Evolutionary conservation across 2,329 filamentous ascomycete genomes (phyloP).

Genomic region (Arthrocladium fulminans): DNA sequence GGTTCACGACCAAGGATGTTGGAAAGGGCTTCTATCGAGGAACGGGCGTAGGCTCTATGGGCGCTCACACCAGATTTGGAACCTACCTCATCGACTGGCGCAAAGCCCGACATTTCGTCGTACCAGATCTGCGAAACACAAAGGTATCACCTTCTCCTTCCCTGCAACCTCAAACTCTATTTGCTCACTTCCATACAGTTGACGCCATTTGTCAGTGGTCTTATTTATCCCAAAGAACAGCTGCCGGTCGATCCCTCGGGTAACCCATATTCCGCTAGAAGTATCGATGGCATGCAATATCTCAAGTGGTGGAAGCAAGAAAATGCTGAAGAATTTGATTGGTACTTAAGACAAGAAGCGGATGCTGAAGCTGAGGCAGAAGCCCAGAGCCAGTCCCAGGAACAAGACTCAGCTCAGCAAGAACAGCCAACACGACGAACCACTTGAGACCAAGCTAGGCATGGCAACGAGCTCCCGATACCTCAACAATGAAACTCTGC

Average conservation of each 20-base stretch:
- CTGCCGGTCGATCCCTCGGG: not conserved
- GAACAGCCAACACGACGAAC: too few relatives aligned
- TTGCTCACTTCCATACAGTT: not conserved
- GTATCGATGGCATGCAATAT: slow-evolving; percentile 7
- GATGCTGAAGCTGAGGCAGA: not conserved
- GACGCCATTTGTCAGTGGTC: slow-evolving; percentile 3
- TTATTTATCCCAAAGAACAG: not conserved
- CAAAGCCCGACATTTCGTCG: slow-evolving; percentile 86
- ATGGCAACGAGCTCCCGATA: too few relatives aligned
- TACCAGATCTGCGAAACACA: slow-evolving; percentile 62
- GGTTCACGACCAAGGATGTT: slow-evolving; percentile 83
- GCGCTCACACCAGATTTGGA: slow-evolving; percentile 72
- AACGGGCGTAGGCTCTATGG: slow-evolving; percentile 79
- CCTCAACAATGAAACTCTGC: too few relatives aligned
- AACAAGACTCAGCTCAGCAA: too few relatives aligned
- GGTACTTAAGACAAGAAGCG: not conserved
- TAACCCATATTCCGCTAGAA: not conserved
- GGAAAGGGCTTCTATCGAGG: slow-evolving; percentile 97
- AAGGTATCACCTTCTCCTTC: slow-evolving; percentile 46
- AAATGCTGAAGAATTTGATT: slow-evolving; percentile 4
- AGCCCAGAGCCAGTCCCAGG: not conserved
- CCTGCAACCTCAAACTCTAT: not conserved
- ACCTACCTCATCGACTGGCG: slow-evolving; percentile 74
- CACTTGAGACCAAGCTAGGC: too few relatives aligned
- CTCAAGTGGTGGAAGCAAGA: slow-evolving; percentile 3